Evolutionary conservation across 2,329 filamentous ascomycete species (phyloP), one percentile per base, ranked within the genome.

Genomic region (Apiospora sp.): DNA sequence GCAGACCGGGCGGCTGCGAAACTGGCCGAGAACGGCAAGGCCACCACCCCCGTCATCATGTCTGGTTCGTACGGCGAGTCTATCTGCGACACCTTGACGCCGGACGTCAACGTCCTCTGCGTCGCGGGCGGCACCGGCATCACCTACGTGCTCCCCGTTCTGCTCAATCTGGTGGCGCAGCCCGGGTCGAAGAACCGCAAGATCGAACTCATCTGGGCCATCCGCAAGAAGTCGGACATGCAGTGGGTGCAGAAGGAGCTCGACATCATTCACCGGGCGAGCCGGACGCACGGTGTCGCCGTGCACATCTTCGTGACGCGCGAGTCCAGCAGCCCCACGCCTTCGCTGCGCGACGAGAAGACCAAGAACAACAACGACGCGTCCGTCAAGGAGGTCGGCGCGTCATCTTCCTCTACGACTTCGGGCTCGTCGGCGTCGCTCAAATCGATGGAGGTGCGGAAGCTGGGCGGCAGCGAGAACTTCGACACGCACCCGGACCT

Each of bases 151-250:
- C 82, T 90, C 0, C 89, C 89, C 0, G 80, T 88, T 0, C 81
- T 90, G 0, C 79, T 90, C 24, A 79, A 78, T 67, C 75, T 84
- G 13, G 75, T 82, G 22, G 73, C 80, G 71, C 79, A 80, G 16
- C 74, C 74, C 27, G 75, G 54, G 24, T 73, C 72, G 19, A 79
- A 80, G 37, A 81, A 85, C 71, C 82, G 86, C 70, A 86, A 83
- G 73, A 79, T 92, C 1, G 87, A 91, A 76, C 86, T 93, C n/a
- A 83, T 92, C 72, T 93, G 92, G 92, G 87, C 88, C 1, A 84
- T 93, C 49, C 85, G 90, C 19, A 86, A 87, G 54, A 82, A 82
- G 8, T 78, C 80, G 8, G 88, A 93, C 74, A 79, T 89, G 22
- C 82, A 85, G 27, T 93, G 92, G 91, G 82, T 93, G 13, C 80